Base-by-base conservation (phyloP, 2,329 filamentous ascomycete genomes). In the Xylaria sp. region DNA sequence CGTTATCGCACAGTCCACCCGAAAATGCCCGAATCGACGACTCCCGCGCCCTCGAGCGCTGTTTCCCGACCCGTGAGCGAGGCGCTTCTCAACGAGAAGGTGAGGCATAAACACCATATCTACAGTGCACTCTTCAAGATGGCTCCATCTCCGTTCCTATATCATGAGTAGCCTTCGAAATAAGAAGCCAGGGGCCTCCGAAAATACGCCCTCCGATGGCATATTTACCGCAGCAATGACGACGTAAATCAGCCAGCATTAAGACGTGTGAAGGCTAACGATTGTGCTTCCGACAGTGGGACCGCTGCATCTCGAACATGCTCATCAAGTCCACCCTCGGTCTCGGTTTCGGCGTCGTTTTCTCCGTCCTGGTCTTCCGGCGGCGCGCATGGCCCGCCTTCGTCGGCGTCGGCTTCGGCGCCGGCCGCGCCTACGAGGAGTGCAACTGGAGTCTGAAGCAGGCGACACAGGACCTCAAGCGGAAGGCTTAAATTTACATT, bases 1-100 rank as follows among this genome's bases (percentile, higher is more conserved):
- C 35, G 47, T 58, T 59, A 51, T 42, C 48, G 46, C 55, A 55
- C 51, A 63, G 56, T 19, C 50, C 46, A 53, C 44, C 23, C 57
- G 59, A 78, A 68, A 71, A 85, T 85, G 83, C 75, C 83, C 69
- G 80, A 83, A 70, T 74, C 76, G 54, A 76, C 79, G 66, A 69
- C 76, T 79, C 79, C 81, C 73, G 77, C 83, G 71, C 76, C 82
- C 68, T 82, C 86, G 70, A 81, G 83, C 75, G 82, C 85, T 66
- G 83, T 89, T 74, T 83, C 88, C 76, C 86, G 91, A 77, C 93
- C 94, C 66, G 89, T 97, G 79, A 97, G 93, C 83, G 94, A 99
- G 83, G 91, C 93, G 73, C 86, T 99, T 72, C 85, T 99, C 74
- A 97, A 97, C 79, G 94, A 99, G 80, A 99, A 99, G 92, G 94